Conservation (phyloP, 306 rosid genomes). For the Cucurbita pepo region DNA sequence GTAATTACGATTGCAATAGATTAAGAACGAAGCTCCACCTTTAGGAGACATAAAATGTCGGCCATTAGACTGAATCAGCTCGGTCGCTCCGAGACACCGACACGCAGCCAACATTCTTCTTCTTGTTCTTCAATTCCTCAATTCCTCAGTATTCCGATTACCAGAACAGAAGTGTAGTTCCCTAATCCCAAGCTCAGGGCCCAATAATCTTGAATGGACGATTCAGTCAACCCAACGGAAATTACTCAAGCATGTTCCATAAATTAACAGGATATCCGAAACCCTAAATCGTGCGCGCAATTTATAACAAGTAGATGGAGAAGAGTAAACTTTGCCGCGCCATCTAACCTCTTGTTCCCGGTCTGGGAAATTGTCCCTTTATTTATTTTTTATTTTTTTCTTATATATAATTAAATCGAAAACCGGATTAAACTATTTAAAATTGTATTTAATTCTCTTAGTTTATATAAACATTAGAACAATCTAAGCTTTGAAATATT, state of each 20-base stretch:
- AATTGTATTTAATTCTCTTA: not conserved
- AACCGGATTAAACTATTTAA: not conserved
- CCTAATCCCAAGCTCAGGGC: not conserved
- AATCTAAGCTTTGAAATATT: too few species aligned
- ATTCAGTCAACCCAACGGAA: not conserved
- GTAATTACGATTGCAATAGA: not conserved
- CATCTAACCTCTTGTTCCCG: not conserved
- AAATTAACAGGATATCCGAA: not conserved
- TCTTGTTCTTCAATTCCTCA: not conserved
- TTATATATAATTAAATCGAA: too few species aligned
- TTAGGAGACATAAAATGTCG: not conserved
- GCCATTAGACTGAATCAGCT: conserved; percentile 11
- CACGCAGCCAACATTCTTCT: conserved; percentile 23
- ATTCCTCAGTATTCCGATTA: not conserved
- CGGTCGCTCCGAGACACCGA: conserved; percentile 14
- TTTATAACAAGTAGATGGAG: not conserved
- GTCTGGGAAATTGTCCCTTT: not conserved
- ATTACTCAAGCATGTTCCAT: not conserved
- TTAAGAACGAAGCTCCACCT: not conserved
- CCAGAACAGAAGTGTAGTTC: not conserved
- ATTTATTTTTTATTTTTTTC: too few species aligned
- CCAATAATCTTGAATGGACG: not conserved
- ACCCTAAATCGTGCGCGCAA: not conserved
- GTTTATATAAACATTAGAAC: too few species aligned
- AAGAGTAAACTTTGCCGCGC: not conserved